phyloP scores from a whole-genome alignment of 164 flowering plant genomes.

The Stephania cephalantha region DNA sequence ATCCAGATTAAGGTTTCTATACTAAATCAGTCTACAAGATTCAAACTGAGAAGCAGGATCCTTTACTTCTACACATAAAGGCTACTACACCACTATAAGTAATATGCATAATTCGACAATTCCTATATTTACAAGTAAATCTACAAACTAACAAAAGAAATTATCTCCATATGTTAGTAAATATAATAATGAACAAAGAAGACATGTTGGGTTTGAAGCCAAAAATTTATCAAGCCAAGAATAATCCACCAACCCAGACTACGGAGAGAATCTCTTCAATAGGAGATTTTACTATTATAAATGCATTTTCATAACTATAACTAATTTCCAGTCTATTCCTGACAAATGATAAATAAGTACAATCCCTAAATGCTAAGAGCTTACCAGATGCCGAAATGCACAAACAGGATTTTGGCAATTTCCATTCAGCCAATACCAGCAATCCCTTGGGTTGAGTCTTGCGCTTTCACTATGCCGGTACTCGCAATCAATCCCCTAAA shows the following conservation, averaged over 20 bases:
- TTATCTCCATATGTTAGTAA: background rate
- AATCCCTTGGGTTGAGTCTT: conserved; percentile 70
- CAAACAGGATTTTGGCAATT: conserved; percentile 61
- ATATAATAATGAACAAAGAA: background rate
- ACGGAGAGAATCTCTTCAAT: background rate
- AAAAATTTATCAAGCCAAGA: background rate
- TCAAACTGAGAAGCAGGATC: background rate
- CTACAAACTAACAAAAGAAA: background rate
- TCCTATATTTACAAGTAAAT: background rate
- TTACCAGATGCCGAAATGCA: conserved; percentile 79
- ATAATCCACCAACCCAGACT: background rate
- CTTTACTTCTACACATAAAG: background rate
- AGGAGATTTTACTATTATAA: background rate
- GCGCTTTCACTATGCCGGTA: conserved; percentile 69
- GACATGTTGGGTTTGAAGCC: background rate
- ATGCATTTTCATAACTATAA: background rate
- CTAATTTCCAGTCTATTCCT: background rate
- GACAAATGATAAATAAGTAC: background rate
- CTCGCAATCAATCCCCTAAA: conserved; percentile 69
- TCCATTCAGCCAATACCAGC: conserved; percentile 77
- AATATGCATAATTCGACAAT: background rate
- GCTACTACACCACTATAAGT: background rate
- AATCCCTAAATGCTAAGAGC: conserved; percentile 15
- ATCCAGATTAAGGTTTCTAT: background rate
- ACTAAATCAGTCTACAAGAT: background rate